A percentile compares a stretch with the other conserved stretches of the same genome.
These are phyloP conservation scores for Solioccasus polychromus DNA, from an alignment of 768 basidiomycete genomes.

Conservation along the genomic window DNA sequence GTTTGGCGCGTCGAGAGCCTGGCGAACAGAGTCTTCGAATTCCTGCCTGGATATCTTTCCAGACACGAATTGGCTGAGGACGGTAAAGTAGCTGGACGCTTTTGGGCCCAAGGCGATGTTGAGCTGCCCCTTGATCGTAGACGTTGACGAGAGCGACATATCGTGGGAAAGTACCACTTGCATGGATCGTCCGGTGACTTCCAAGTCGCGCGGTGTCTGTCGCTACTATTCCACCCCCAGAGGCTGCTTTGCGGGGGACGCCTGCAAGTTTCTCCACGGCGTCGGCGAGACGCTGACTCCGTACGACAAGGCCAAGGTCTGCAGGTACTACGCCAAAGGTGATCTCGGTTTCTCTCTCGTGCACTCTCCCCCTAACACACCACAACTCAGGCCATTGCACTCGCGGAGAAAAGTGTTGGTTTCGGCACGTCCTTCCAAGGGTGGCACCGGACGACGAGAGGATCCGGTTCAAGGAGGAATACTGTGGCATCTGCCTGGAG, in stretches of 20 bases:
- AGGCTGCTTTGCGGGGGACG: slow-evolving; percentile 66
- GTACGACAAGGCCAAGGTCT: slow-evolving; percentile 69
- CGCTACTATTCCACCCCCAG: slow-evolving; percentile 58
- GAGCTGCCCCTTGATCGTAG: slow-evolving; percentile 69
- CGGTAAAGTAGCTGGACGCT: slow-evolving; percentile 57
- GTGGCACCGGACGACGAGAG: slow-evolving; percentile 22
- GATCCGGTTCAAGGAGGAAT: slow-evolving; percentile 39
- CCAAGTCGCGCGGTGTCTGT: slow-evolving; percentile 70
- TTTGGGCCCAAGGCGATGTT: slow-evolving; percentile 58
- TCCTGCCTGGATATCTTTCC: slow-evolving; percentile 69
- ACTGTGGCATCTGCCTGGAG: slow-evolving; percentile 76
- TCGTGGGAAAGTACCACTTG: slow-evolving; percentile 18
- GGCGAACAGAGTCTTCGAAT: slow-evolving; percentile 69
- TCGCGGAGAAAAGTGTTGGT: slow-evolving; percentile 73
- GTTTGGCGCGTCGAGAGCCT: slow-evolving; percentile 56
- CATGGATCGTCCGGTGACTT: slow-evolving; percentile 59
- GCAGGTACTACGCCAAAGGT: slow-evolving; percentile 64
- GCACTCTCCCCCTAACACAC: neutral
- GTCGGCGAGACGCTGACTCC: slow-evolving; percentile 52
- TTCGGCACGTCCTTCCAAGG: slow-evolving; percentile 47
- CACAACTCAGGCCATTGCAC: slow-evolving; percentile 68
- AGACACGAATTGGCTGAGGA: slow-evolving; percentile 64
- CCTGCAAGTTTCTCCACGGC: slow-evolving; percentile 78
- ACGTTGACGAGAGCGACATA: slow-evolving; percentile 77
- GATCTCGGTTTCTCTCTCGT: slow-evolving; percentile 5